Percentiles rank a stretch among this genome's conserved stretches.
phyloP scores from a whole-genome alignment of 192 early-diverging fungal species.

The Backusella mclennaniae region DNA sequence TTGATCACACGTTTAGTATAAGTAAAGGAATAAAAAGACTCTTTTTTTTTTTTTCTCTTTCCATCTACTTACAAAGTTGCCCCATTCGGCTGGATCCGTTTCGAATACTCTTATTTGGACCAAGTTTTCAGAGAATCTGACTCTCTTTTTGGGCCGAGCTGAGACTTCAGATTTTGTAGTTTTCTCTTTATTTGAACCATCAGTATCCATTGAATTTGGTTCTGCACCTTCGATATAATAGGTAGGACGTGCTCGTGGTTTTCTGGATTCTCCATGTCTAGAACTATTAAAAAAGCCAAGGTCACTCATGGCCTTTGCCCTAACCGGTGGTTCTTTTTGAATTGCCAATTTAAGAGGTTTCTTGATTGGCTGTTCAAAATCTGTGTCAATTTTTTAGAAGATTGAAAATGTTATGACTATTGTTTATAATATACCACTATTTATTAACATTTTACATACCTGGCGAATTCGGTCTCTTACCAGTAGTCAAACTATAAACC shows the following conservation, averaged over 20 bases:
- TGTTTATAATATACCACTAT: not conserved
- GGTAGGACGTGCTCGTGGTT: not conserved
- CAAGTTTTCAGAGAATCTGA: slow-evolving; percentile 13
- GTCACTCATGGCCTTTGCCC: not conserved
- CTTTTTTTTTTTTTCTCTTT: not conserved
- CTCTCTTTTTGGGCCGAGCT: slow-evolving; percentile 3
- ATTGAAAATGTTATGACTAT: not conserved
- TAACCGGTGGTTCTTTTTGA: slow-evolving; percentile 4
- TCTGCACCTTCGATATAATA: not conserved
- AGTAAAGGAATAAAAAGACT: not conserved
- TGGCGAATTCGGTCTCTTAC: not conserved
- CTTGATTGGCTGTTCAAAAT: not conserved
- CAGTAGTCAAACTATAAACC: not conserved
- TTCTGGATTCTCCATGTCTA: not conserved
- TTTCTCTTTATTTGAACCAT: not conserved
- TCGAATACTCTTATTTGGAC: slow-evolving; percentile 12
- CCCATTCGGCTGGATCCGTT: slow-evolving; percentile 17
- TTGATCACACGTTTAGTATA: not conserved
- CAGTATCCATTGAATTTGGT: too few species aligned
- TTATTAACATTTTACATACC: not conserved
- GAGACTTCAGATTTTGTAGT: not conserved
- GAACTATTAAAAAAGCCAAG: not conserved
- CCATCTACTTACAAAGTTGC: not conserved
- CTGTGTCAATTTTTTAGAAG: not conserved
- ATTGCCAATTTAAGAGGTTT: not conserved